A percentile compares a stretch with the other conserved stretches of the same genome.
Conservation (phyloP, 106 monocot genomes). For the Xerophyta viscosa region DNA sequence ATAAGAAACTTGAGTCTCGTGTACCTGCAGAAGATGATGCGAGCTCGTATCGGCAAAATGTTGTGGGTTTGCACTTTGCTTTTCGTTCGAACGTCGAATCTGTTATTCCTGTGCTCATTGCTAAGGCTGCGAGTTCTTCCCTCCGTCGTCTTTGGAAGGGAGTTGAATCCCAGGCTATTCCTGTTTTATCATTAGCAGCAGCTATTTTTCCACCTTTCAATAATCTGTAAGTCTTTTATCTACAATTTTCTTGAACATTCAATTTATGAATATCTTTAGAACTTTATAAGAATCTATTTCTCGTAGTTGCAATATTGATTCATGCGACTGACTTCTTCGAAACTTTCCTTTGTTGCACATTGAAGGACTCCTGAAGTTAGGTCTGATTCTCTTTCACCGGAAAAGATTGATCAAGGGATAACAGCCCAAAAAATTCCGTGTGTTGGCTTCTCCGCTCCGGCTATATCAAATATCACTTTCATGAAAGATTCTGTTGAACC, state of each 20-base stretch:
- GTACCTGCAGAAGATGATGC: conserved; percentile 26
- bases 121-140: conserved; percentile 41
- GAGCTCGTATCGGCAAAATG: conserved; percentile 14
- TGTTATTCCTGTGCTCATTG: conserved; percentile 25
- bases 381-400: conserved; percentile 35
- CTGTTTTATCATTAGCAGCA: conserved; percentile 58
- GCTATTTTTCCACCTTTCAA: conserved; percentile 66
- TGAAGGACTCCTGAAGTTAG: conserved; percentile 59
- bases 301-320: no score
- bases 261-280: no score
- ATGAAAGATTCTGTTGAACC: conserved; percentile 66
- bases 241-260: neutral
- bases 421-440: no score
- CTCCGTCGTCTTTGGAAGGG: conserved; percentile 44
- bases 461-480: conserved; percentile 28
- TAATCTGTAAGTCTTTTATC: conserved; percentile 46
- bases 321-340: no score
- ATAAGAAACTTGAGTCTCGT: conserved; percentile 12
- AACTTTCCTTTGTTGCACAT: no score
- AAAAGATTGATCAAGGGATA: conserved; percentile 17
- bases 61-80: conserved; percentile 30
- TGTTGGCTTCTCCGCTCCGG: conserved; percentile 33
- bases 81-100: conserved; percentile 21
- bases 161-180: conserved; percentile 31
- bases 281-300: no score